Evolutionary conservation across 2,329 filamentous ascomycete species (phyloP).

Genomic region (Tolypocladium tundrense): DNA sequence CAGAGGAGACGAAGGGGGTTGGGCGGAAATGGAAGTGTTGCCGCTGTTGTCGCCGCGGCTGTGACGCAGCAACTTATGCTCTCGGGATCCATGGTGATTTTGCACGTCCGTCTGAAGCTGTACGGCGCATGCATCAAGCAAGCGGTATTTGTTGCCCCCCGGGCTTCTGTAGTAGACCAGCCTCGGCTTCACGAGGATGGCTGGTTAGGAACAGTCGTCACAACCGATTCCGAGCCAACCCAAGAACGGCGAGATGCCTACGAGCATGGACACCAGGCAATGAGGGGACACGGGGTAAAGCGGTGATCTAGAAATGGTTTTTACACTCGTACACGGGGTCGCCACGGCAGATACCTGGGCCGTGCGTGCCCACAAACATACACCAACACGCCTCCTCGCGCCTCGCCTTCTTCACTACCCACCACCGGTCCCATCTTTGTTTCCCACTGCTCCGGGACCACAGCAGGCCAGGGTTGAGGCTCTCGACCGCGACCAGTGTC

Average conservation of each 20-base stretch:
- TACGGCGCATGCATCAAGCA: background rate
- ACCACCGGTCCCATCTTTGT: background rate
- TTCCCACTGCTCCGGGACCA: background rate
- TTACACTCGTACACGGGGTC: conserved; percentile 25
- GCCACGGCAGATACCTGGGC: background rate
- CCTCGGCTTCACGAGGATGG: background rate
- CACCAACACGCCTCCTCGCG: conserved; percentile 1
- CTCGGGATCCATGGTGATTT: background rate
- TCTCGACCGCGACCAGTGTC: background rate
- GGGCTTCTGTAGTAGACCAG: background rate
- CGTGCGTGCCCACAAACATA: conserved; percentile 1
- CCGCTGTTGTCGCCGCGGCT: background rate
- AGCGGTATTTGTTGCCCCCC: background rate
- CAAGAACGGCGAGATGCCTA: background rate
- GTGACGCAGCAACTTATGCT: no score
- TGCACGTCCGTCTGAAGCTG: background rate
- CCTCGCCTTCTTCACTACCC: background rate
- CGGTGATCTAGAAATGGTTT: conserved; percentile 16
- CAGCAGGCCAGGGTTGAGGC: background rate
- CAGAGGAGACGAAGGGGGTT: background rate
- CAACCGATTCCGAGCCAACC: background rate
- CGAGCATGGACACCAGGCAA: background rate
- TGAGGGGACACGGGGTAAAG: background rate
- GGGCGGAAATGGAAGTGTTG: background rate
- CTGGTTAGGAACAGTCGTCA: background rate